Conservation (phyloP, 2,329 filamentous ascomycete genomes). For the Diplodia mutila region DNA sequence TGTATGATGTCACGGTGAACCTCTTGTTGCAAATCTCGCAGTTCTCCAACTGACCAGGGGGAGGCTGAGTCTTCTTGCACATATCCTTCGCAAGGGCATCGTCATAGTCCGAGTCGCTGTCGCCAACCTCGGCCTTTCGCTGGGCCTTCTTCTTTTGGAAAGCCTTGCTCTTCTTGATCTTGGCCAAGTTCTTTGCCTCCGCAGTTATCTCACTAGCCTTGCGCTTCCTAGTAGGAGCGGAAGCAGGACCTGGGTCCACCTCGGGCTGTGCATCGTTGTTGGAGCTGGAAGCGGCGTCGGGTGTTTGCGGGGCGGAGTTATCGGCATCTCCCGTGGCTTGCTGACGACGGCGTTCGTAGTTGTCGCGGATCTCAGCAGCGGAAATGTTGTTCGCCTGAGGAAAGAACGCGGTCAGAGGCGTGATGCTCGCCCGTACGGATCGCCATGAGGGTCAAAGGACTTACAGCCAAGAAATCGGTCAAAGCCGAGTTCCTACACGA, state of each 20-base stretch:
- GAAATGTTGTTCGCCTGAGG: slow-evolving; percentile 72
- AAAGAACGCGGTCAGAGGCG: not conserved
- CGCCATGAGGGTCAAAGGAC: slow-evolving; percentile 32
- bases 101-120: slow-evolving; percentile 52
- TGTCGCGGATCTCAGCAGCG: slow-evolving; percentile 63
- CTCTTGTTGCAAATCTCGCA: slow-evolving; percentile 84
- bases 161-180: slow-evolving; percentile 55
- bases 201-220: slow-evolving; percentile 35
- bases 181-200: slow-evolving; percentile 35
- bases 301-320: slow-evolving; percentile 38
- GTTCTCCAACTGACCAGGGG: slow-evolving; percentile 86
- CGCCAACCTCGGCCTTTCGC: slow-evolving; percentile 49
- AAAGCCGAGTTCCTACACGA: slow-evolving; percentile 61
- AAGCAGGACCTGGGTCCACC: slow-evolving; percentile 4
- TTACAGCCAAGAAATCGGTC: slow-evolving; percentile 68
- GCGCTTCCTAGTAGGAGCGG: slow-evolving; percentile 45
- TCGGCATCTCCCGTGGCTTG: slow-evolving; percentile 43
- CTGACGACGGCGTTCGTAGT: slow-evolving; percentile 58
- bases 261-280: slow-evolving; percentile 59
- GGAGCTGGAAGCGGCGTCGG: slow-evolving; percentile 35
- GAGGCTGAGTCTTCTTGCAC: slow-evolving; percentile 60
- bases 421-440: not conserved
- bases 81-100: slow-evolving; percentile 54
- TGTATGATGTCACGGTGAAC: slow-evolving; percentile 92
- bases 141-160: slow-evolving; percentile 51